Percentiles rank a stretch among this genome's conserved stretches.
Evolutionary conservation across 495 filamentous ascomycete species (phyloP).

Genomic region (Cercophora sp.): DNA sequence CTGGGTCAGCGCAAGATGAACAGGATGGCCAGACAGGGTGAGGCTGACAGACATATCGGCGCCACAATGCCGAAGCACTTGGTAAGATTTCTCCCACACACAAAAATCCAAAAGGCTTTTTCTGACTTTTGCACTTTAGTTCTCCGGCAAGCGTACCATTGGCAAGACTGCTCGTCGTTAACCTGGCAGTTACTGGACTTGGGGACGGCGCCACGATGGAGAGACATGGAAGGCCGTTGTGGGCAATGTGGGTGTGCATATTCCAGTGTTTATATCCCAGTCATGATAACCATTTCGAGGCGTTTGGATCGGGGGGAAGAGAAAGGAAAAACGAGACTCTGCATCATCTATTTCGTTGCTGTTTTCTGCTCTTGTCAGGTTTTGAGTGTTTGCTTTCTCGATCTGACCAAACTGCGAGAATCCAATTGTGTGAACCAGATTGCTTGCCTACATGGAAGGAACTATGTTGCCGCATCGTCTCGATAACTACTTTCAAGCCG

Average conservation of each 20-base stretch:
- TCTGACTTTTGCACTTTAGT: conserved; percentile 25
- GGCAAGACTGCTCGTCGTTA: conserved; percentile 50
- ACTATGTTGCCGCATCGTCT: too few relatives aligned
- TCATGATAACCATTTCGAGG: conserved; percentile 12
- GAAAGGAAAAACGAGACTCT: background rate
- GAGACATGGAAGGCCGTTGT: background rate
- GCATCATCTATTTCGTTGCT: too few relatives aligned
- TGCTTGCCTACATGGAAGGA: background rate
- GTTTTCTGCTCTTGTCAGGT: background rate
- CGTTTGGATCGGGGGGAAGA: conserved; percentile 9
- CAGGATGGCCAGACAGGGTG: conserved; percentile 90
- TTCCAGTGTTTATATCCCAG: conserved; percentile 3
- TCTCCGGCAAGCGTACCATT: conserved; percentile 56
- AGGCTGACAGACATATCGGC: conserved; percentile 89
- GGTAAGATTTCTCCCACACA: conserved; percentile 51
- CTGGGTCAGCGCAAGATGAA: conserved; percentile 97
- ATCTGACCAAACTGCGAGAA: background rate
- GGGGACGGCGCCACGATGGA: background rate
- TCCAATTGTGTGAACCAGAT: background rate
- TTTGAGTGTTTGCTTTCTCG: background rate
- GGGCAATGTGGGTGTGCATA: background rate
- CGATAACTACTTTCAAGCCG: too few relatives aligned
- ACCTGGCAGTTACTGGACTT: background rate
- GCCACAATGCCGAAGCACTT: conserved; percentile 84
- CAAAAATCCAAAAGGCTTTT: background rate